Percentiles rank a stretch among this genome's conserved stretches.
Evolutionary conservation across 306 rosid species (phyloP).

Genomic region (Quillaja saponaria): DNA sequence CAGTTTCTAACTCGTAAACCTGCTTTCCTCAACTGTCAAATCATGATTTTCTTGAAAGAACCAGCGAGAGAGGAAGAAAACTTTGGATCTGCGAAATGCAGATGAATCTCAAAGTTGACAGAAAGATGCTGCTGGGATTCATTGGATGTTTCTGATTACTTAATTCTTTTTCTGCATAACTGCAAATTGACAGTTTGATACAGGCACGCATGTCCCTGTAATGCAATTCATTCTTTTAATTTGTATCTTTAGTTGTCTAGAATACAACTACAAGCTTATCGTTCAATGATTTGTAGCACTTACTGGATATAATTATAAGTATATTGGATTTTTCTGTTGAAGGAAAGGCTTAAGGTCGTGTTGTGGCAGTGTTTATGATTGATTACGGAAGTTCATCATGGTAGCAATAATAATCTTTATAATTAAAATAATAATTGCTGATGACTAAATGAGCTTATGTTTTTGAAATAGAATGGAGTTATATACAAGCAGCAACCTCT

Average conservation of each 20-base stretch:
- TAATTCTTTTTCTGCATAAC: slow-evolving; percentile 28
- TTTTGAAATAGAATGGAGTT: too few relatives aligned
- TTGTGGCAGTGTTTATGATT: too few relatives aligned
- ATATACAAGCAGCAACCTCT: too few relatives aligned
- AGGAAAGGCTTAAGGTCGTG: too few relatives aligned
- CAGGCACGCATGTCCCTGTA: background rate
- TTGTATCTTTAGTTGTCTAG: background rate
- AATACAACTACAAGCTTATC: background rate
- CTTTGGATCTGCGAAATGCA: background rate
- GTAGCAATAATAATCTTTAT: too few relatives aligned
- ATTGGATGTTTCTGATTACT: slow-evolving; percentile 22
- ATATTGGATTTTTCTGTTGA: too few relatives aligned
- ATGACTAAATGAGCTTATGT: too few relatives aligned
- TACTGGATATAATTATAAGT: too few relatives aligned
- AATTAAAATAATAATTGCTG: too few relatives aligned
- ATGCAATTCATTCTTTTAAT: slow-evolving; percentile 8
- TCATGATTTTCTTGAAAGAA: background rate
- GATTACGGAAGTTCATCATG: too few relatives aligned
- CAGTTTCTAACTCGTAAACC: slow-evolving; percentile 30
- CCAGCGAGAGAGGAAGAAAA: slow-evolving; percentile 3
- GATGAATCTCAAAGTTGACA: slow-evolving; percentile 11
- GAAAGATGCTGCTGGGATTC: slow-evolving; percentile 13
- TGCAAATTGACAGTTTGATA: background rate
- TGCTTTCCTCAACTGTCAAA: background rate
- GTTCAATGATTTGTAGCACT: too few relatives aligned